Evolutionary conservation across 208 protist species (phyloP), one percentile per base, ranked within the genome.

Genomic region (Crithidia mellificae): DNA sequence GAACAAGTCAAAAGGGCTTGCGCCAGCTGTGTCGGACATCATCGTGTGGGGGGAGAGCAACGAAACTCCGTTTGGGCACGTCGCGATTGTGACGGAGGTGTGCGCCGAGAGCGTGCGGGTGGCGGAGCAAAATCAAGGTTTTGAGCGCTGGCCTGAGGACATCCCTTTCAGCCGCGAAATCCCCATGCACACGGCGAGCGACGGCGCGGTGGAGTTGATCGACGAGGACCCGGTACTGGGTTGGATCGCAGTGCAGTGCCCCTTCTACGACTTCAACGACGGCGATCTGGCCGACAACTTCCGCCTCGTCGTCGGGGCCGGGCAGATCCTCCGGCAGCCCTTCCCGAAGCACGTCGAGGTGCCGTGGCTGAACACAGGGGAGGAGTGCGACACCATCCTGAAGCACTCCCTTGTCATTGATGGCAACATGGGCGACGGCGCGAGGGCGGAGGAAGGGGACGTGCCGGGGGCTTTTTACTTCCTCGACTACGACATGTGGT

Each of bases 401-500:
- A 86, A 86, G 63, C 81, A 83, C 20, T 89, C 83, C 2, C 72
- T 78, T 22, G 68, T 69, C 14, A 71, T 71, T 38, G 55, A 74
- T 58, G 70, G 76, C 50, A 46, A 44, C 50, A 63, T 84, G 29
- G 75, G 64, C 25, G 65, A 68, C 15, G 78, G 57, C 8, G 82
- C 74, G 2, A 46, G 51, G 19, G 81, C 81, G 6, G 57, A 57
- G 38, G 72, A 74, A 41, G 43, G 36, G 44, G 82, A 89, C 62
- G 83, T 89, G 24, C 80, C 85, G 19, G 63, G 78, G 19, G 85
- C 77, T 15, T 92, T 86, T 51, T 94, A 92, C 77, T 75, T 83
- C 38, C 56, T 89, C 39, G 89, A 92, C 78, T 88, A 88, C 58
- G 75, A 94, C 72, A 89, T 91, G 74, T 94, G 79, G 76, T 79